Evolutionary conservation across 2,329 filamentous ascomycete species (phyloP), one percentile per base, ranked within the genome.

Genomic region (Metarhizium sp.): DNA sequence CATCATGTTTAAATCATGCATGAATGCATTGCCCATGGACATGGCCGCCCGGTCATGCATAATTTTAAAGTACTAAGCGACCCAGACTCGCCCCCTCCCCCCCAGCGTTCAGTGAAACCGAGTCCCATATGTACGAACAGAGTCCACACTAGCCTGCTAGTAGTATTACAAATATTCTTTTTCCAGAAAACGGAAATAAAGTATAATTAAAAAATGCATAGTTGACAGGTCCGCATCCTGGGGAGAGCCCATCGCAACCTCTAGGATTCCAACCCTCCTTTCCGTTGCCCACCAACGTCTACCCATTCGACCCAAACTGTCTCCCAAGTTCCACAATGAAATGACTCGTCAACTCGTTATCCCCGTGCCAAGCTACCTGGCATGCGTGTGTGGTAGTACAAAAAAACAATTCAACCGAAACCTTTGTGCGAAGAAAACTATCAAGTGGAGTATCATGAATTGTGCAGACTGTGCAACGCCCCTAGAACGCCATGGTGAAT

Each of bases 281-380:
- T 13, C 34, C 18, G 11, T 42, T 20, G 13, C 40, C 40, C 40
- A 34, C 38, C 38, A 16, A 40, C 34, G 13, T 10, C 34, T 20
- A 25, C 50, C 36, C 14, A 38, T 51, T 36, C 14, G n/a, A 30
- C 20, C 6, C 16, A 8, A 14, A 25, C 40, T 46, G 6, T 25
- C 43, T 25, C 43, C n/a, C 25, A 46, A 38, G 14, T 43, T 50
- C 25, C 46, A 45, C 36, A 2, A 20, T 50, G 40, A 52, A 49
- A 52, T 52, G 50, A 55, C 43, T 52, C 54, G 54, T 55, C 54
- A 55, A 36, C 5, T 50, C 54, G 54, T 55, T 20, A 43, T 49
- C 13, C 14, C 49, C 32, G 20, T 20, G 48, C 49, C 42, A 46
- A 16, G 20, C 36, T 20, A 42, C 32, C 36, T 49, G 25, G n/a